phyloP scores from a whole-genome alignment of 176 grass and related monocot genomes.

The Coix lacrymajobi region DNA sequence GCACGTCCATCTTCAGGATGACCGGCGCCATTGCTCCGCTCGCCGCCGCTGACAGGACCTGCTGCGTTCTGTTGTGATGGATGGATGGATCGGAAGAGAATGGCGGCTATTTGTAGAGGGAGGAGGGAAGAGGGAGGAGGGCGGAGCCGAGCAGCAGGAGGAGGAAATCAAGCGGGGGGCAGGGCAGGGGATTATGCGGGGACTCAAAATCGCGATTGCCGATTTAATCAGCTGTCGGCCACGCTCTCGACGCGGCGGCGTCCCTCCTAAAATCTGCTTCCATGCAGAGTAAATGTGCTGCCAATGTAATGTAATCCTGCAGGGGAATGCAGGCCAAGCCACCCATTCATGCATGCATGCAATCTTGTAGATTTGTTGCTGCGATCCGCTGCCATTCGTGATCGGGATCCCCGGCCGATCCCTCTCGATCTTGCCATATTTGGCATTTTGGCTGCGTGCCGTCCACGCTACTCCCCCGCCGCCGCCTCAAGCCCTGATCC shows the following conservation, averaged over 20 bases:
- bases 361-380: not conserved
- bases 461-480: not conserved
- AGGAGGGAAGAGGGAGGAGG: not conserved
- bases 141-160: no score
- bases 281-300: not conserved
- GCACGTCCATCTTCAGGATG: constrained; percentile 1
- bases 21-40: not conserved
- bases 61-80: not conserved
- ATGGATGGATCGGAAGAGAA: not conserved
- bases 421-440: not conserved
- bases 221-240: not conserved
- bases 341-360: not conserved
- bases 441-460: no score
- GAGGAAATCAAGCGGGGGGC: not conserved
- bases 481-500: not conserved
- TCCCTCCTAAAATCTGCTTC: not conserved
- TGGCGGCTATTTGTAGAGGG: not conserved
- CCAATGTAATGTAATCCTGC: no score
- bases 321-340: not conserved
- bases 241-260: not conserved
- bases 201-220: not conserved
- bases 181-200: not conserved
- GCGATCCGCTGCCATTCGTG: not conserved
- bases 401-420: not conserved
- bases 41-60: not conserved